Percentiles rank a stretch among this genome's conserved stretches.
phyloP scores from a whole-genome alignment of 2,329 filamentous ascomycete species.

The Epichloe glyceriae region DNA sequence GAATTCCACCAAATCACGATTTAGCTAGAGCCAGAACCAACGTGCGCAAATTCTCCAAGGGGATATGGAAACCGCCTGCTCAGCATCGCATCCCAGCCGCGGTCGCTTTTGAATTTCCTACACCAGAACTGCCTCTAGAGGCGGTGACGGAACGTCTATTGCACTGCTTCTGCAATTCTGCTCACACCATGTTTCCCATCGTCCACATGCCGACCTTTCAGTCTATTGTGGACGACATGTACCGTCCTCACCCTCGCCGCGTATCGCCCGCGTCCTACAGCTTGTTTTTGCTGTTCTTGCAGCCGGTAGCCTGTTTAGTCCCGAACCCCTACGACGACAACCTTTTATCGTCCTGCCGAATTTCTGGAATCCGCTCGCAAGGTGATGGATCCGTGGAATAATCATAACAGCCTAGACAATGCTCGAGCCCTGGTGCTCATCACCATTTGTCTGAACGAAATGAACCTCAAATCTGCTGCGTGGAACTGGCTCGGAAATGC shows the following conservation, averaged over 20 bases:
- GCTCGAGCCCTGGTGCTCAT: slow-evolving; percentile 60
- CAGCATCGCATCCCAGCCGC: slow-evolving; percentile 45
- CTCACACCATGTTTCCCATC: slow-evolving; percentile 73
- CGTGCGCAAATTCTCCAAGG: slow-evolving; percentile 59
- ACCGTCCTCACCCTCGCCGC: slow-evolving; percentile 47
- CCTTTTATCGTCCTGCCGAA: slow-evolving; percentile 40
- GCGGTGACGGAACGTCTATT: slow-evolving; percentile 59
- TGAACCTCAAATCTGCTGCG: slow-evolving; percentile 73
- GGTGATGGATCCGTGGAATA: slow-evolving; percentile 68
- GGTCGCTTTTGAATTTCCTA: slow-evolving; percentile 35
- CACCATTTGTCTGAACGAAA: slow-evolving; percentile 70
- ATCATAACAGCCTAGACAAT: slow-evolving; percentile 64
- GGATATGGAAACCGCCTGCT: slow-evolving; percentile 67
- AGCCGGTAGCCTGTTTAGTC: slow-evolving; percentile 63
- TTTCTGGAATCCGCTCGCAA: slow-evolving; percentile 60
- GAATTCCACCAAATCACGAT: slow-evolving; percentile 50
- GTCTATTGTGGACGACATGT: slow-evolving; percentile 62
- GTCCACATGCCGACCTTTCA: slow-evolving; percentile 80
- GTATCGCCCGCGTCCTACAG: slow-evolving; percentile 60
- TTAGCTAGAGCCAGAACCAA: slow-evolving; percentile 60
- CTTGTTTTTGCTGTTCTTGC: slow-evolving; percentile 76
- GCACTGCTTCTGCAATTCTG: slow-evolving; percentile 59
- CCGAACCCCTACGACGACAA: slow-evolving; percentile 38
- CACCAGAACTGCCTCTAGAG: slow-evolving; percentile 58
- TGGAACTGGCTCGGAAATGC: slow-evolving; percentile 78